phyloP scores from a whole-genome alignment of 805 yeast species.

The Yamadazyma tumulicola region DNA sequence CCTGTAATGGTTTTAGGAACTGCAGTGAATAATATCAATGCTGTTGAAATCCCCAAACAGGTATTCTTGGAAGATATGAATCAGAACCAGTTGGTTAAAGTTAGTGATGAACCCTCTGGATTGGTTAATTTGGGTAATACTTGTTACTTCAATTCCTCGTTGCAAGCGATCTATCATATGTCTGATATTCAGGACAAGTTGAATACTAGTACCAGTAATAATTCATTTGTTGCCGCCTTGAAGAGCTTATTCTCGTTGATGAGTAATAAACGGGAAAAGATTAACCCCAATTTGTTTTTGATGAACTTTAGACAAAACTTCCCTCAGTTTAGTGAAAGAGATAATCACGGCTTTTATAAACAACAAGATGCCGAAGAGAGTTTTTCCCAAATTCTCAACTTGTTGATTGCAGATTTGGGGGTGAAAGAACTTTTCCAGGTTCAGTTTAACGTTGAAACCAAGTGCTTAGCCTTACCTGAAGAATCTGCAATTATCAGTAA shows the following conservation, averaged over 20 bases:
- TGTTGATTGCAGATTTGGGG: constrained; percentile 46
- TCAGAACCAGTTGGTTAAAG: constrained; percentile 36
- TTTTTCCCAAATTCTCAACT: constrained; percentile 69
- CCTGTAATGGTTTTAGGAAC: constrained; percentile 91
- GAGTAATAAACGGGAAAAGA: constrained; percentile 42
- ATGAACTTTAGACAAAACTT: constrained; percentile 59
- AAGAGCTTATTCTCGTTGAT: constrained; percentile 45
- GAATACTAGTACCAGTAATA: constrained; percentile 10
- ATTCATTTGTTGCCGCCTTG: constrained; percentile 29
- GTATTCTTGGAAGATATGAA: constrained; percentile 71
- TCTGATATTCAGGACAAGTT: constrained; percentile 35
- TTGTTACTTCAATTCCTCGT: constrained; percentile 70
- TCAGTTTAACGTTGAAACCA: constrained; percentile 57
- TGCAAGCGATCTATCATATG: constrained; percentile 52
- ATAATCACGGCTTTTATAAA: constrained; percentile 64
- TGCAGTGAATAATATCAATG: constrained; percentile 61
- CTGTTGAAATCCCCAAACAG: constrained; percentile 49
- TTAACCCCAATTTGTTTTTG: constrained; percentile 68
- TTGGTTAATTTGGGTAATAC: constrained; percentile 71
- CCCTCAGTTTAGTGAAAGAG: constrained; percentile 89
- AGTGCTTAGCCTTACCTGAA: constrained; percentile 50
- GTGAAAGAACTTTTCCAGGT: constrained; percentile 61
- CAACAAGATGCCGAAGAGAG: constrained; percentile 99
- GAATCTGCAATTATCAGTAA: constrained; percentile 11
- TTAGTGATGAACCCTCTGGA: constrained; percentile 57